Percentiles rank a stretch among this genome's conserved stretches.
Evolutionary conservation across 352 stramenopile species (phyloP).

Genomic region (Pythium biforme): DNA sequence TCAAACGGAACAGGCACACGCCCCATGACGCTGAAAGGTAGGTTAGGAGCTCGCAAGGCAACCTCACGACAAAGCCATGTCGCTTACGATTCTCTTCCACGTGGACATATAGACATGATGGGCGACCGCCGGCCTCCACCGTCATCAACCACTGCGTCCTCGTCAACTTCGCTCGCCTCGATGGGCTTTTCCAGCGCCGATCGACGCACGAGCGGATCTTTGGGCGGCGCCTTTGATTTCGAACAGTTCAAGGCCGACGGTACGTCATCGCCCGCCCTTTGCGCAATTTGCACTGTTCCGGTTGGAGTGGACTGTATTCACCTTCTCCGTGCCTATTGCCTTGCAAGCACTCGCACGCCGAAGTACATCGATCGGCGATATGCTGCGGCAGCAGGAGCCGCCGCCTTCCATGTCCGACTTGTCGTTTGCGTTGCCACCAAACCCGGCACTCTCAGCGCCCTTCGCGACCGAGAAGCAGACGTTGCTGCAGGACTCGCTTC

Average conservation of each 20-base stretch:
- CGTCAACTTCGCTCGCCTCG: conserved; percentile 6
- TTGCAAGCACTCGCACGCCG: conserved; percentile 6
- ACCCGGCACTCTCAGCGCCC: conserved; percentile 27
- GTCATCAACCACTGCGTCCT: background rate
- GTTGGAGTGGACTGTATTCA: no score
- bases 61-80: background rate
- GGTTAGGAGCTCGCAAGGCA: background rate
- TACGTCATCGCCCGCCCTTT: background rate
- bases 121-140: conserved; percentile 15
- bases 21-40: conserved; percentile 32
- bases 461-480: conserved; percentile 49
- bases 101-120: conserved; percentile 17
- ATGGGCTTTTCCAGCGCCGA: conserved; percentile 8
- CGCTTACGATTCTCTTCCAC: no score
- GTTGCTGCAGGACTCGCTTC: conserved; percentile 36
- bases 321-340: background rate
- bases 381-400: conserved; percentile 13
- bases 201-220: conserved; percentile 1
- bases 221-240: conserved; percentile 7
- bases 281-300: no score
- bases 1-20: background rate
- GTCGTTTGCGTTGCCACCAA: conserved; percentile 5
- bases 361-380: conserved; percentile 16
- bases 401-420: background rate
- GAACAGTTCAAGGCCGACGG: conserved; percentile 34